Evolutionary conservation across 1,284 basidiomycete genomes (phyloP), one percentile per base, ranked within the genome.

Genomic region (Ceratobasidium sp.): DNA sequence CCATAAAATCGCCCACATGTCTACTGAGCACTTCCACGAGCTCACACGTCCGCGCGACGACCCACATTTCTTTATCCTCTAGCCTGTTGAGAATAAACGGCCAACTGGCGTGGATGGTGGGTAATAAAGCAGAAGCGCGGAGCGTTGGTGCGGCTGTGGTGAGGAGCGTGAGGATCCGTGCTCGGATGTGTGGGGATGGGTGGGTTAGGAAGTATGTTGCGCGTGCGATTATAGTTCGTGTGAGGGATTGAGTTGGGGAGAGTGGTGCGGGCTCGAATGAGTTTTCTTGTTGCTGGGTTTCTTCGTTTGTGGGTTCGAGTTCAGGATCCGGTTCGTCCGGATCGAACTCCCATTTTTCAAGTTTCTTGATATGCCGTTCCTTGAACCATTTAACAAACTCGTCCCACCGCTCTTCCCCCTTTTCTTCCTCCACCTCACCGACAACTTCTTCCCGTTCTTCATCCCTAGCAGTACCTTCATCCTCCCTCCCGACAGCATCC

Each of bases 201-300:
- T 98, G 96, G 0, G 96, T 96, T 59, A 98, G 89, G 85, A 97
- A 97, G 85, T 92, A 95, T n/a, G 95, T 84, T 0, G 94, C 94
- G 68, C 96, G 93, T 6, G 91, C 88, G 62, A 97, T 90, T 77
- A 98, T 96, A 81, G 94, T 91, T 65, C 90, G 90, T n/a, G 93
- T 92, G 68, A 97, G 87, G 26, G 87, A 84, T 83, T 97, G 94
- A 0, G 91, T 87, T 2, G 93, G 88, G 1, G 93, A 94, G 0
- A 90, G 86, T n/a, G 89, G 87, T 3, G 84, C 80, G 67, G 89
- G 88, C 26, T 86, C 85, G 57, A 84, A 86, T 64, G 64, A 82
- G 20, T 82, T 82, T 26, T 62, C 1, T 44, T 73, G 40, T 38
- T 57, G 54, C 0, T 52, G 56, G 23, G n/a, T 28, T 4, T 67